Base-by-base conservation (phyloP, 2,329 filamentous ascomycete species). In the Coniochaeta sp. region DNA sequence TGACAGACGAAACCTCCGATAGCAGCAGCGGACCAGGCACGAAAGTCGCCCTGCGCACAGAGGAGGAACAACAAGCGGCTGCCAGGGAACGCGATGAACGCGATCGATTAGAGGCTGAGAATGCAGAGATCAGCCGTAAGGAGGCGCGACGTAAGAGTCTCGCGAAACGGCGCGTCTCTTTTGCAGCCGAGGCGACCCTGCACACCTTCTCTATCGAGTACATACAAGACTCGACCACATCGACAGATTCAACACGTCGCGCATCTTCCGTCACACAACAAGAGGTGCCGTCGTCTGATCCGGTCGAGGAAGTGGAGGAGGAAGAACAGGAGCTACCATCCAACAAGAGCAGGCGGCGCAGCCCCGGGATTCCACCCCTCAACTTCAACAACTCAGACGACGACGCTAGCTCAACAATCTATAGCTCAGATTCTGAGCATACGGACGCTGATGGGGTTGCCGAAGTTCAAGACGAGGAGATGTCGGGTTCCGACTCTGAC, bases 151-250 rank as follows among this genome's bases (percentile, higher is more conserved):
- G 94, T 60, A 97, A 97, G 67, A 96, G 91, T 16, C 79, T 96
- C 52, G 91, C 92, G 47, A 95, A 94, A 66, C 84, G 94, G 62
- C 84, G 94, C 63, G 94, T 99, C 30, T 97, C 92, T 0, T 99
- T 99, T 68, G 94, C 94, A 4, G 94, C 94, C 1, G 94, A 99
- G 70, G 94, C 94, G 12, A 99, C 94, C 3, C 77, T 99, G 32
- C 94, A 99, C 66, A 99, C 94, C 0, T 97, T 95, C 78, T 91
- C 97, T 63, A 91, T 94, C 52, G 45, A 28, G 45, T 87, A 91
- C 56, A 79, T 84, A 65, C 90, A 91, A 63, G 91, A 96, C 65
- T 89, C 89, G 18, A 95, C 91, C 1, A 87, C 86, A 7, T 87
- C 87, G 0, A 87, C 85, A 1, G 88, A 92, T 56, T 83, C 85